Base-by-base conservation (phyloP, 441 rosid species). In the Gossypium trilobum region DNA sequence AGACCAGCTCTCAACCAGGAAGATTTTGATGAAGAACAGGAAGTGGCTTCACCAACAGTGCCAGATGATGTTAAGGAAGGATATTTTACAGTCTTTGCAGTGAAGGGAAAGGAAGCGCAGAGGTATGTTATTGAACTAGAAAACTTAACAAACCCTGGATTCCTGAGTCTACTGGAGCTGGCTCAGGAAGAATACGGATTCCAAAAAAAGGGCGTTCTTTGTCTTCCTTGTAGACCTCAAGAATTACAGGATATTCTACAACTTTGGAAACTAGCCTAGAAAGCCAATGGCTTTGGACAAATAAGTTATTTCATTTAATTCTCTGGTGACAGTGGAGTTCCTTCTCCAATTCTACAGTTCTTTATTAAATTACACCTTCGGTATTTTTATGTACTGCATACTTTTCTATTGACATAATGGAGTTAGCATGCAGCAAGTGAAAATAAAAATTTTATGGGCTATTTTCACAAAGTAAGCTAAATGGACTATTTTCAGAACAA, bases 161-260 rank as follows among this genome's bases (percentile, higher is more conserved):
- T 83, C 71, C 14, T 73, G 16, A 73, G 71, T 62, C 60, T 81
- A 71, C 64, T 83, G 17, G 72, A 78, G 70, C 76, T 19, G 57
- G 88, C 80, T 2, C 74, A 58, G 60, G 82, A 79, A 39, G 88
- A 83, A 75, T 81, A 72, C n/a, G 82, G 84, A 16, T 78, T 78
- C 65, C 50, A 75, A 6, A 82, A 81, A 36, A 69, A 58, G 13
- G 82, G 85, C n/a, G 82, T 57, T 51, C 84, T 80, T 48, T 73
- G 78, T 22, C 74, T 81, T 14, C 80, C 82, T 44, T 75, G 84
- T 39, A 19, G 68, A 8, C 75, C 84, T 1, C 68, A 54, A 5
- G 84, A 77, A 57, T 72, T 78, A 58, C 74, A 48, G 6, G 64
- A 59, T 10, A 74, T 71, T 33, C 51, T 77, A 23, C 33, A 23